A percentile compares a stretch with the other conserved stretches of the same genome.
Conservation (phyloP, 441 rosid genomes). For the Pelargonium australe region DNA sequence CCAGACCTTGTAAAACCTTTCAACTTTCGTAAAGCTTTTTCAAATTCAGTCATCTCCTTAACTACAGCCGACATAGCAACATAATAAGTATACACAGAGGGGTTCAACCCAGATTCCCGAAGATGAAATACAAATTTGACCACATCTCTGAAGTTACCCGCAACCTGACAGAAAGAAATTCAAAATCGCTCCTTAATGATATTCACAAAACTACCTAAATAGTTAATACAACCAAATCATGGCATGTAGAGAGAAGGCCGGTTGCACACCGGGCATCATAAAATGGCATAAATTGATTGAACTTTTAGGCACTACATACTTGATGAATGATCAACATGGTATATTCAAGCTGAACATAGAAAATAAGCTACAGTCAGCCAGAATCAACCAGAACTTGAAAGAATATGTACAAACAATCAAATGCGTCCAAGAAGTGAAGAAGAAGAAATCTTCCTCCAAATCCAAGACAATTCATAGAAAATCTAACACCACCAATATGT, state of each 20-base stretch:
- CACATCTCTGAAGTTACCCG: conserved; percentile 66
- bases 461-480: background rate
- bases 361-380: background rate
- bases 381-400: background rate
- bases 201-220: background rate
- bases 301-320: background rate
- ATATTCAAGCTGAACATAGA: too few relatives aligned
- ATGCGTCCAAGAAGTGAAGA: background rate
- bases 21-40: conserved; percentile 62
- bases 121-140: conserved; percentile 56
- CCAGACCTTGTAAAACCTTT: conserved; percentile 57
- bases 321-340: background rate
- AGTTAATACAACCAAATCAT: background rate
- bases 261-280: too few relatives aligned
- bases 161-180: conserved; percentile 43
- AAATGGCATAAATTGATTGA: background rate
- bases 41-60: conserved; percentile 73
- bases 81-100: conserved; percentile 72
- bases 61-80: conserved; percentile 93
- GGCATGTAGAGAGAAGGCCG: background rate
- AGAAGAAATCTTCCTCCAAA: background rate
- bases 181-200: conserved; percentile 10
- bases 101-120: conserved; percentile 64
- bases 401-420: background rate
- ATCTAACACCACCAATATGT: background rate